Evolutionary conservation across 495 filamentous ascomycete genomes (phyloP), one percentile per base, ranked within the genome.

Genomic region (Aspergillus sclerotiicarbonarius): DNA sequence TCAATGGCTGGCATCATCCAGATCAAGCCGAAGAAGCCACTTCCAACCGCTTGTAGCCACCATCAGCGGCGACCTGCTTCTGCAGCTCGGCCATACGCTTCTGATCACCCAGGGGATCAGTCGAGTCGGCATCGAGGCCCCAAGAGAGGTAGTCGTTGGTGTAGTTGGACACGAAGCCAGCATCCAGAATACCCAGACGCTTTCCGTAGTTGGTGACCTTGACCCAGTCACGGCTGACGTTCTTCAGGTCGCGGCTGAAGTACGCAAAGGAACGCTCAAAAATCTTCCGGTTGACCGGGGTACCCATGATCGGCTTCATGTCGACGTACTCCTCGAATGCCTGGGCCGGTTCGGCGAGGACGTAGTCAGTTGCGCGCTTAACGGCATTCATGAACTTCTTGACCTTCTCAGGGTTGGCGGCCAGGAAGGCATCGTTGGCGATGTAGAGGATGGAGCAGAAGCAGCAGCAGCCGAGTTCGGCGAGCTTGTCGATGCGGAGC

Each of bases 391-490:
- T 82, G 71, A 85, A 84, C 43, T 79, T 80, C 25, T 67, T 56
- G 1, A 87, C 74, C 59, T 86, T 79, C 33, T 84, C 84, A 0
- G 77, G 76, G 70, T 87, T 84, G 52, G 79, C 73, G 25, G 78
- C 71, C 43, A 88, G 68, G 77, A 89, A 89, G 43, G 66, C 64
- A 67, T 88, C 84, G 66, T 88, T 85, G 62, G 76, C 82, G 53
- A 89, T 89, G 77, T 89, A 89, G 43, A 89, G 76, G 66, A 88
- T 87, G 1, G 83, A 84, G 74, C 85, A 87, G 80, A 88, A 88
- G 76, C 86, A 89, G 81, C 86, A 88, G 75, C 86, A 88, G 54
- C 86, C 86, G 30, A 88, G 71, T 67, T 87, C 83, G 56, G 85
- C 86, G 44, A 89, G 83, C 73, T 88, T 78, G 72, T 88, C 85